Evolutionary conservation across 2,329 filamentous ascomycete species (phyloP), one percentile per base, ranked within the genome.

Genomic region (Tricladium varicosporioides): DNA sequence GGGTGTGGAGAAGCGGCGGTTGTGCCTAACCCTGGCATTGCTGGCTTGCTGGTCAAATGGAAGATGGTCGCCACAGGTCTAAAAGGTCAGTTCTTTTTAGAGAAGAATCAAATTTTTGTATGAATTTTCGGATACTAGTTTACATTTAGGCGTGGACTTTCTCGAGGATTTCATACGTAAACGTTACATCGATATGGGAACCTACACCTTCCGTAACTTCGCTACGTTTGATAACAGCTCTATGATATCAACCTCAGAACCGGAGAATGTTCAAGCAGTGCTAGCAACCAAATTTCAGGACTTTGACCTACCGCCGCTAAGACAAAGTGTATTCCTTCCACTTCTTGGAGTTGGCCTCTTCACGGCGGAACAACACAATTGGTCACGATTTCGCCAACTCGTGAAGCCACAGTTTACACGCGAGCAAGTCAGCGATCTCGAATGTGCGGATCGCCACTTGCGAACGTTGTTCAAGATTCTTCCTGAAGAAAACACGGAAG

Each of bases 401-500:
- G 65, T 75, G 5, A 68, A 70, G 14, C 71, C 72, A 14, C 73
- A 75, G 54, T 75, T 76, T 51, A 62, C 63, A 2, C 61, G 65
- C 5, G 67, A 69, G 27, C 70, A 70, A 50, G 66, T 70, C 27
- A 64, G 65, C 16, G 67, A 73, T 59, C 62, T 74, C 5, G 70
- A 70, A n/a, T 53, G 67, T 31, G 67, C 73, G 45, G 60, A 64
- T 66, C 75, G 78, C 15, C 88, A 92, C 70, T 77, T 89, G 1
- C 73, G 64, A 7, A 59, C 64, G 10, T 62, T 71, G 2, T 65
- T 67, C 48, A 63, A 68, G 31, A 60, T 62, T 2, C 42, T 65
- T 8, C 63, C 68, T 1, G 52, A 63, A 15, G 57, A 60, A 3
- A 59, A 57, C 27, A 43, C 18, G 1, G 10, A 36, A 1, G 62